Conservation (phyloP, 2,329 filamentous ascomycete species). For the Penicillium paneum region DNA sequence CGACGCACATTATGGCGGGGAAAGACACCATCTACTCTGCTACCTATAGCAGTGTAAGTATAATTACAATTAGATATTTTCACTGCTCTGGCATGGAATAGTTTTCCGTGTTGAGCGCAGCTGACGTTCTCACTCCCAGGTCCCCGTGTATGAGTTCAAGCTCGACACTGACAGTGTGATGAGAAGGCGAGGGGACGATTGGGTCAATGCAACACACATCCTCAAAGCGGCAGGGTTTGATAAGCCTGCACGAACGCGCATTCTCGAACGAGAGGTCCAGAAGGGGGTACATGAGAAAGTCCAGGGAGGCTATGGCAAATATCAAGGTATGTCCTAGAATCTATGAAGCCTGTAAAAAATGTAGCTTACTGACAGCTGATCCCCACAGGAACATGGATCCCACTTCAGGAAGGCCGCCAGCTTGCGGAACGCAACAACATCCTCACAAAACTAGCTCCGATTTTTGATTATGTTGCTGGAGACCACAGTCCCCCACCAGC, state of each 20-base stretch:
- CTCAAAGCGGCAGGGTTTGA: slow-evolving; percentile 96
- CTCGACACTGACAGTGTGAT: slow-evolving; percentile 90
- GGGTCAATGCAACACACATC: slow-evolving; percentile 99
- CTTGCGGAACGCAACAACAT: slow-evolving; percentile 86
- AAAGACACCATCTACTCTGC: slow-evolving; percentile 57
- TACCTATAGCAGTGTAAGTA: slow-evolving; percentile 61
- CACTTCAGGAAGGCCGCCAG: slow-evolving; percentile 72
- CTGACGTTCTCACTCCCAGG: slow-evolving; percentile 51
- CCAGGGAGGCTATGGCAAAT: slow-evolving; percentile 97
- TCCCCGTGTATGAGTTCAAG: slow-evolving; percentile 92
- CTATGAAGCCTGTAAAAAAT: not conserved
- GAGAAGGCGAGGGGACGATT: slow-evolving; percentile 87
- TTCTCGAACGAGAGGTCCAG: slow-evolving; percentile 93
- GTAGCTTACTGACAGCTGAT: slow-evolving; percentile 3
- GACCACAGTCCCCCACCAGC: slow-evolving; percentile 87
- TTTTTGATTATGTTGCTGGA: slow-evolving; percentile 86
- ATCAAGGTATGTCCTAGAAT: slow-evolving; percentile 64
- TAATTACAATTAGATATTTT: not conserved
- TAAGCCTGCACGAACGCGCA: slow-evolving; percentile 90
- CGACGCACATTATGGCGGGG: slow-evolving; percentile 33
- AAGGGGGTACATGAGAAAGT: slow-evolving; percentile 97
- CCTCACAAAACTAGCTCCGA: slow-evolving; percentile 74
- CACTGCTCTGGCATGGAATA: not conserved
- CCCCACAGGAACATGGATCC: slow-evolving; percentile 83
- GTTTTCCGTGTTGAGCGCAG: not conserved